These are phyloP conservation scores for Ophiostoma australiae DNA, from an alignment of 2,329 filamentous ascomycete species.

Conservation along the genomic window DNA sequence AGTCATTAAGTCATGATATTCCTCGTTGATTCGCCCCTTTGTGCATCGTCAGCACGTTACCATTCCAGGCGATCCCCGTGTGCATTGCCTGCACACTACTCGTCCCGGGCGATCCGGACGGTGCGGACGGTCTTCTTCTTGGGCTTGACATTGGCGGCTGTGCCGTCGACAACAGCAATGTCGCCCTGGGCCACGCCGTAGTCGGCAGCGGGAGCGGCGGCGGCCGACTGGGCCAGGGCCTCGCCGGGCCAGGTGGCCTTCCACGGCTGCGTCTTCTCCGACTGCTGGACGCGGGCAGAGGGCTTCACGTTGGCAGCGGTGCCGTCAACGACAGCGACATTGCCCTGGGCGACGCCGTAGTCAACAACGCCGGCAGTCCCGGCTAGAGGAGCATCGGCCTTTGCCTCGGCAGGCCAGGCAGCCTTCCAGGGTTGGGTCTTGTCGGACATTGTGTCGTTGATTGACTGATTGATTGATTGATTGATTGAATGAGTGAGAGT, in stretches of 20 bases:
- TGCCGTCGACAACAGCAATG: conserved; percentile 25
- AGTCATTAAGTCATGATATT: background rate
- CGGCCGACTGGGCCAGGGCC: background rate
- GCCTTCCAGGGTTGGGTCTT: conserved; percentile 27
- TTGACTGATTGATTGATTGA: background rate
- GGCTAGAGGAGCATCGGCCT: background rate
- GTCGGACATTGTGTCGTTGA: conserved; percentile 18
- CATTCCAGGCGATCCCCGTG: background rate
- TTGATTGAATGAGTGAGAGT: too few relatives aligned
- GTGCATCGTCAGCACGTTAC: too few relatives aligned
- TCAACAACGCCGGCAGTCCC: background rate
- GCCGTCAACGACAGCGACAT: conserved; percentile 24
- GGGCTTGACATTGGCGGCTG: conserved; percentile 25
- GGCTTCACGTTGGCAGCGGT: conserved; percentile 26
- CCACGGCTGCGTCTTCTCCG: conserved; percentile 25
- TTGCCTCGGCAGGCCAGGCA: conserved; percentile 22
- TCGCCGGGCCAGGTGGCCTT: conserved; percentile 24
- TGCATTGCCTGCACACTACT: background rate
- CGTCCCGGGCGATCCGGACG: conserved; percentile 17
- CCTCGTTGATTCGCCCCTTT: background rate
- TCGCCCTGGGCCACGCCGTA: conserved; percentile 22
- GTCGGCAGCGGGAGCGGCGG: background rate
- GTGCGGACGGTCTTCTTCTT: conserved; percentile 20
- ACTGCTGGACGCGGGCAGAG: conserved; percentile 18
- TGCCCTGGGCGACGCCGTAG: conserved; percentile 22